phyloP scores from a whole-genome alignment of 2,329 filamentous ascomycete species.

The Ampelomyces quisqualis region DNA sequence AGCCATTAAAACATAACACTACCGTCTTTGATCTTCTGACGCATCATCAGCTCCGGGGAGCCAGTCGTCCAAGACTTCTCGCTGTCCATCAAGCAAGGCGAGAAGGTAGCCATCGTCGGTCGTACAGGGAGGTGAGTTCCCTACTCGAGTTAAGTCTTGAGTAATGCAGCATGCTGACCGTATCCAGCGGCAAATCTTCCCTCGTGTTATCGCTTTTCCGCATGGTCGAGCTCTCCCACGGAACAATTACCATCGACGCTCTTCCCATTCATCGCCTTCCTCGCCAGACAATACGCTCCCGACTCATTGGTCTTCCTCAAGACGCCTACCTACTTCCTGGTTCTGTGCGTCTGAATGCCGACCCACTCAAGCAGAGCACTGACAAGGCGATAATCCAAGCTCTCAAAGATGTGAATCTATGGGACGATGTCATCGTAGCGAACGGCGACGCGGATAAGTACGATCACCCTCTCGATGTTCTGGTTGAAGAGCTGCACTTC shows the following conservation, averaged over 20 bases:
- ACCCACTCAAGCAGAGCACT: constrained; percentile 44
- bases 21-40: not conserved
- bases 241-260: constrained; percentile 51
- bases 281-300: constrained; percentile 49
- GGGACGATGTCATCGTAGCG: constrained; percentile 39
- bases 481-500: constrained; percentile 36
- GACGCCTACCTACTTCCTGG: constrained; percentile 54
- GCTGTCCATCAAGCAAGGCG: constrained; percentile 50
- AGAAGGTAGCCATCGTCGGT: constrained; percentile 56
- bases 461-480: constrained; percentile 34
- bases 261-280: constrained; percentile 50
- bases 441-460: constrained; percentile 35
- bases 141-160: not conserved
- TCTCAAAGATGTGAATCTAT: constrained; percentile 51
- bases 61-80: constrained; percentile 51
- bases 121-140: constrained; percentile 52
- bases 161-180: constrained; percentile 16
- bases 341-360: constrained; percentile 52
- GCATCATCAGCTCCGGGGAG: constrained; percentile 20
- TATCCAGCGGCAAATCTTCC: constrained; percentile 53
- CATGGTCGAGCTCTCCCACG: constrained; percentile 50
- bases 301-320: constrained; percentile 53
- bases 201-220: constrained; percentile 53
- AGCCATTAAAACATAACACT: constrained; percentile 3
- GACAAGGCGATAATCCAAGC: constrained; percentile 47